phyloP scores from a whole-genome alignment of 1,284 basidiomycete genomes.

The Ustilago bromivora region DNA sequence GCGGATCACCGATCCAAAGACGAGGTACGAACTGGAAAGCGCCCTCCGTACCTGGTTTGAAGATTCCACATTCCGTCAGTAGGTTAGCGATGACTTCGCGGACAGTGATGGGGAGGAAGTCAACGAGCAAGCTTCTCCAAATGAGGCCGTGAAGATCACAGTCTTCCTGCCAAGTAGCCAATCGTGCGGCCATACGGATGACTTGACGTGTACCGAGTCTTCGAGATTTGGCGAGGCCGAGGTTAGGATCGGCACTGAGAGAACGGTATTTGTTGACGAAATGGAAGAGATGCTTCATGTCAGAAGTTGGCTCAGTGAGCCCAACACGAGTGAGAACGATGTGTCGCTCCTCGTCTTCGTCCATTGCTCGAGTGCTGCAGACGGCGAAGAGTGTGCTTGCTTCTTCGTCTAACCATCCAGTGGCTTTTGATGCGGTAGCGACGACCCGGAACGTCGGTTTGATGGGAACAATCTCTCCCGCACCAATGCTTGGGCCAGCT shows the following conservation, averaged over 20 bases:
- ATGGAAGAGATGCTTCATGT: slow-evolving; percentile 56
- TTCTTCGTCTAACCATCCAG: slow-evolving; percentile 70
- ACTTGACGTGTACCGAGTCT: slow-evolving; percentile 69
- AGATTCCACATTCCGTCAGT: slow-evolving; percentile 61
- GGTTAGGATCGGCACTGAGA: slow-evolving; percentile 58
- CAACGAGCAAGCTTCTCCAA: slow-evolving; percentile 67
- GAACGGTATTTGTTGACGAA: slow-evolving; percentile 67
- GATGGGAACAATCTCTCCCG: slow-evolving; percentile 43
- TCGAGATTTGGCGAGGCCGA: slow-evolving; percentile 66
- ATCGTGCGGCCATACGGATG: slow-evolving; percentile 66
- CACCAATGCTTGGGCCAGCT: slow-evolving; percentile 6
- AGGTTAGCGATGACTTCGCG: slow-evolving; percentile 61
- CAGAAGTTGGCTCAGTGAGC: slow-evolving; percentile 18
- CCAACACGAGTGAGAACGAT: slow-evolving; percentile 53
- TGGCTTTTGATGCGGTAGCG: slow-evolving; percentile 64
- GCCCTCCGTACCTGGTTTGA: slow-evolving; percentile 60
- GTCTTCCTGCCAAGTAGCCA: slow-evolving; percentile 63
- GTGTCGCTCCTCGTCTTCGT: slow-evolving; percentile 65
- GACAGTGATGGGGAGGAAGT: slow-evolving; percentile 69
- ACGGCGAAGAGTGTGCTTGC: slow-evolving; percentile 66
- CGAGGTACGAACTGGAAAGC: slow-evolving; percentile 57
- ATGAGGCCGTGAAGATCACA: slow-evolving; percentile 64
- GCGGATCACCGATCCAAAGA: slow-evolving; percentile 41
- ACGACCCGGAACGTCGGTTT: slow-evolving; percentile 67
- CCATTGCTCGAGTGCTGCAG: slow-evolving; percentile 68